A percentile compares a stretch with the other conserved stretches of the same genome.
Conservation (phyloP, 345 rosid species). For the Salix udensis region DNA sequence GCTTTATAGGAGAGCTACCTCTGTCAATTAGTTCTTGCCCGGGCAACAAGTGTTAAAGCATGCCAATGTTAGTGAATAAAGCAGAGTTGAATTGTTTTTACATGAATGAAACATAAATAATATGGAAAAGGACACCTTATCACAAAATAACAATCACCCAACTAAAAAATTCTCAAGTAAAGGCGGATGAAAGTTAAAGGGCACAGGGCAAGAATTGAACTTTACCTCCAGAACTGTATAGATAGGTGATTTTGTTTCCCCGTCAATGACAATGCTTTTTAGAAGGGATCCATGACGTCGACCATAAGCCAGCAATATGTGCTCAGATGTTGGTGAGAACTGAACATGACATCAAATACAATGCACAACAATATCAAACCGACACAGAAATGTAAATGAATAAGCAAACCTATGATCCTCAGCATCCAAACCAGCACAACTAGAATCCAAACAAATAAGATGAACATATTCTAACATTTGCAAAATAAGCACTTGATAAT, state of each 20-base stretch:
- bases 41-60: background rate
- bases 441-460: background rate
- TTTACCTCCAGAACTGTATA: constrained; percentile 90
- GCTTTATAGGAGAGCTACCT: background rate
- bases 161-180: background rate
- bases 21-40: background rate
- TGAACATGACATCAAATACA: constrained; percentile 36
- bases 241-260: constrained; percentile 71
- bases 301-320: constrained; percentile 89
- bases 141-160: background rate
- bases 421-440: background rate
- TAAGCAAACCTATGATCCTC: background rate
- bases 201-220: background rate
- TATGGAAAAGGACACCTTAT: background rate
- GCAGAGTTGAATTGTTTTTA: background rate
- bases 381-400: background rate
- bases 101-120: background rate
- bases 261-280: constrained; percentile 81
- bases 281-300: constrained; percentile 91
- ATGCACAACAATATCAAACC: background rate
- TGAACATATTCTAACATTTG: background rate
- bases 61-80: background rate
- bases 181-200: background rate
- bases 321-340: constrained; percentile 98
- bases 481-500: background rate